These are phyloP conservation scores for Microsporum ferrugineum DNA, from an alignment of 2,329 filamentous ascomycete genomes.

Conservation along the genomic window DNA sequence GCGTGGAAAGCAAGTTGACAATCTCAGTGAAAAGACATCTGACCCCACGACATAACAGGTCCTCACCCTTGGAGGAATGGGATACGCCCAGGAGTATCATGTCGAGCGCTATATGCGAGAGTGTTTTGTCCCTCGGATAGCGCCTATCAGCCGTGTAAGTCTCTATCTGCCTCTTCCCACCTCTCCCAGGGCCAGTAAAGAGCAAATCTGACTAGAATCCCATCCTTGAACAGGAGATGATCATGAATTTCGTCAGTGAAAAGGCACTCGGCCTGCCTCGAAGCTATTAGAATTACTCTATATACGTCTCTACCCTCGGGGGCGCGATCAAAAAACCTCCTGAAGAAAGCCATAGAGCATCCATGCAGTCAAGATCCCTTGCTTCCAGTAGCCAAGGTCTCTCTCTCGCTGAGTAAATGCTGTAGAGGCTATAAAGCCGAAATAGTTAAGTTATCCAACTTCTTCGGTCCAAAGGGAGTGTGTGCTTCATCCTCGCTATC, in stretches of 20 bases:
- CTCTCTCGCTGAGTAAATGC: too few relatives aligned
- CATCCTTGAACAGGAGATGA: slow-evolving; percentile 33
- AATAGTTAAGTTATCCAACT: too few relatives aligned
- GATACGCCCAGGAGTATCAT: slow-evolving; percentile 52
- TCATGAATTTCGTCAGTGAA: slow-evolving; percentile 36
- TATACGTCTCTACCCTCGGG: too few relatives aligned
- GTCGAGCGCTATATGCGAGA: slow-evolving; percentile 51
- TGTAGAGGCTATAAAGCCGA: too few relatives aligned
- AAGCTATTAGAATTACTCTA: slow-evolving; percentile 26
- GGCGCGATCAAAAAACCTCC: too few relatives aligned
- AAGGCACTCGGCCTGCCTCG: slow-evolving; percentile 34
- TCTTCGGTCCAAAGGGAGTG: too few relatives aligned
- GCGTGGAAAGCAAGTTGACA: neutral
- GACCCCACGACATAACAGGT: slow-evolving; percentile 8
- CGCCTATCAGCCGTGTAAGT: slow-evolving; percentile 40
- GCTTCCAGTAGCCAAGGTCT: too few relatives aligned
- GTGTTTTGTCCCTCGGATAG: slow-evolving; percentile 48
- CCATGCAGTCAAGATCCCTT: too few relatives aligned
- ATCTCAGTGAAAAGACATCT: neutral
- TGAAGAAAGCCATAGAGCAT: too few relatives aligned
- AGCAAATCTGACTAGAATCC: neutral
- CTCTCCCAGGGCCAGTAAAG: neutral
- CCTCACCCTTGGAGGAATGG: slow-evolving; percentile 50
- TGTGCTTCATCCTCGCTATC: too few relatives aligned
- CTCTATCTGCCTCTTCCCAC: too few relatives aligned